A percentile compares a stretch with the other conserved stretches of the same genome.
phyloP scores from a whole-genome alignment of 2,329 filamentous ascomycete species.

The Trichoderma citrinoviride region DNA sequence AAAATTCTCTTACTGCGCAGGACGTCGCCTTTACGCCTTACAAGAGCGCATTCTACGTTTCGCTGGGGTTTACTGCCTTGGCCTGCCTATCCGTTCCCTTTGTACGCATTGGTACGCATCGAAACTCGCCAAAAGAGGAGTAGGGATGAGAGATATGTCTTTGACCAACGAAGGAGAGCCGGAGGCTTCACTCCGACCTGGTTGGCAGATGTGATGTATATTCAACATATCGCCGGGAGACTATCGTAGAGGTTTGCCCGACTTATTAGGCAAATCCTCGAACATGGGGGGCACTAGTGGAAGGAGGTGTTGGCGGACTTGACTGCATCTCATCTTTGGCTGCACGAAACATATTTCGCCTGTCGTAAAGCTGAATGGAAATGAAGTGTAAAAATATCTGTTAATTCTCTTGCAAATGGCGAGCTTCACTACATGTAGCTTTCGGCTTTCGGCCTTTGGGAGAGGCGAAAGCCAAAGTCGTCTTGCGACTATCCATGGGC shows the following conservation, averaged over 20 bases:
- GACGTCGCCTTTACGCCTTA: neutral
- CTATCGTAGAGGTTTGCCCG: neutral
- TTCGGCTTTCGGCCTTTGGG: neutral
- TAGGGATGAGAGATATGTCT: neutral
- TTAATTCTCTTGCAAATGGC: neutral
- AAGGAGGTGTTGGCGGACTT: too few species aligned
- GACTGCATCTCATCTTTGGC: too few species aligned
- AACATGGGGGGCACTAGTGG: too few species aligned
- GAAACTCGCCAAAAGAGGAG: neutral
- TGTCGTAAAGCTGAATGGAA: neutral
- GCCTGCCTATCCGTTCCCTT: neutral
- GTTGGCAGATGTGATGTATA: neutral
- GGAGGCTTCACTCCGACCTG: neutral
- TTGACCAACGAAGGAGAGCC: neutral
- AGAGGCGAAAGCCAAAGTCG: neutral
- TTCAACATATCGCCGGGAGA: neutral
- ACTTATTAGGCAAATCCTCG: neutral
- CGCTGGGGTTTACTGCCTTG: neutral
- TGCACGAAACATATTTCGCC: too few species aligned
- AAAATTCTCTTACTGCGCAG: neutral
- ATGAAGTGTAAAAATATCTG: too few species aligned
- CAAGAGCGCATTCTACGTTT: constrained; percentile 3
- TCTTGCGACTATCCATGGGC: too few species aligned
- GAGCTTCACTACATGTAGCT: neutral
- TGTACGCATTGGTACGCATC: neutral